phyloP scores from a whole-genome alignment of 176 grass and related monocot genomes.

The Aechmea fasciata region DNA sequence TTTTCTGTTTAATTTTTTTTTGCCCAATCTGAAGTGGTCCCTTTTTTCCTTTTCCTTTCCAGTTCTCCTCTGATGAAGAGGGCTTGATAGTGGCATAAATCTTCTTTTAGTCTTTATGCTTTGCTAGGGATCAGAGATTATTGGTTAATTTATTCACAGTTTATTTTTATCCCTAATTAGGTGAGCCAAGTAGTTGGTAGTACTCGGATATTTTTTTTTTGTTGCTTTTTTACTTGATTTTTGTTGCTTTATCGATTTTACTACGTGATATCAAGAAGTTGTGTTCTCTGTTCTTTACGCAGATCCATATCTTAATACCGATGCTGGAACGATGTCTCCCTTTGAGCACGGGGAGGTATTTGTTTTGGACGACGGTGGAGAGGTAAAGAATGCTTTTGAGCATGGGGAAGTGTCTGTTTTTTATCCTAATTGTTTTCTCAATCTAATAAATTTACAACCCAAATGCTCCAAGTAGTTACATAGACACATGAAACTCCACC shows the following conservation, averaged over 20 bases:
- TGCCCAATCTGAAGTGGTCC: neutral
- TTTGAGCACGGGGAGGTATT: slow-evolving; percentile 93
- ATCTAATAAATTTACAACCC: neutral
- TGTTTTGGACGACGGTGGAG: slow-evolving; percentile 94
- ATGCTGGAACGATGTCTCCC: slow-evolving; percentile 99
- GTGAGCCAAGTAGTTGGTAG: neutral
- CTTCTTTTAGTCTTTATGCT: neutral
- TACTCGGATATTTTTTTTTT: neutral
- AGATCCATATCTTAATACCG: slow-evolving; percentile 98
- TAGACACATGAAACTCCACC: too few species aligned
- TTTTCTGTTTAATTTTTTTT: neutral
- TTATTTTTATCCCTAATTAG: too few species aligned
- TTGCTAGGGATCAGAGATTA: neutral
- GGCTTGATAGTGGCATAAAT: neutral
- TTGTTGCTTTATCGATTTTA: slow-evolving; percentile 7
- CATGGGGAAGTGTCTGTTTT: neutral
- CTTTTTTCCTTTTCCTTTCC: neutral
- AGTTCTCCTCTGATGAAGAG: neutral
- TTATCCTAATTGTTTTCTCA: neutral
- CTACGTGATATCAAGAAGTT: slow-evolving; percentile 2
- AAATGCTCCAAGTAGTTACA: neutral
- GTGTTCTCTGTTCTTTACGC: slow-evolving; percentile 13
- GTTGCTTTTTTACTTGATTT: neutral
- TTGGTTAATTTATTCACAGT: neutral
- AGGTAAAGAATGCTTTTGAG: slow-evolving; percentile 35